Evolutionary conservation across 164 flowering plant genomes (phyloP).

Genomic region (Vitis rupestris): DNA sequence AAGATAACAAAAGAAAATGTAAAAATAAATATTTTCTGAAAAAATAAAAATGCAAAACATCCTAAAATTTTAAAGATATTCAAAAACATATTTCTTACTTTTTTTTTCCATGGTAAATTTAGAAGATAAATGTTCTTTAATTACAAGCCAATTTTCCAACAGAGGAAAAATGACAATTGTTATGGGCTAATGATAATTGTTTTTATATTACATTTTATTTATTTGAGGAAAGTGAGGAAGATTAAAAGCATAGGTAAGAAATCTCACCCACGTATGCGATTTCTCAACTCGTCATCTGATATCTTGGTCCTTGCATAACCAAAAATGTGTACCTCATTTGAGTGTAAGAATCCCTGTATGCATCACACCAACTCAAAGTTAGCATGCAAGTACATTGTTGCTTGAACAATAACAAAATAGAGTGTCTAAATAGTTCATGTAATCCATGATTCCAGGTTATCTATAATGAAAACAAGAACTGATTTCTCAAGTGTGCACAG

Average conservation of each 20-base stretch:
- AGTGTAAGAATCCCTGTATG: conserved; percentile 70
- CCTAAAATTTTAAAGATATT: too few relatives aligned
- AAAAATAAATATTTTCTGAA: not conserved
- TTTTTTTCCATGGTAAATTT: too few relatives aligned
- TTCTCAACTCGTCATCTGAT: conserved; percentile 71
- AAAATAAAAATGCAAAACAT: too few relatives aligned
- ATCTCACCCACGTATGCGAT: conserved; percentile 78
- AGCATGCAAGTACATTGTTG: not conserved
- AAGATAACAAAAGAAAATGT: not conserved
- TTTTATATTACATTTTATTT: not conserved
- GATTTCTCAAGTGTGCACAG: too few relatives aligned
- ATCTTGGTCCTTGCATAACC: conserved; percentile 94
- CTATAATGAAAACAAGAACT: too few relatives aligned
- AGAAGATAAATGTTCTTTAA: too few relatives aligned
- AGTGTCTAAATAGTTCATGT: too few relatives aligned
- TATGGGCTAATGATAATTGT: not conserved
- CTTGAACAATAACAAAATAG: too few relatives aligned
- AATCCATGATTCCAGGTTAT: too few relatives aligned
- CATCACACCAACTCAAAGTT: conserved; percentile 8
- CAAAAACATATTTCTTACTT: too few relatives aligned
- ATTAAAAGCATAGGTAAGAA: conserved; percentile 1
- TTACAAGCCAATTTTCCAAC: too few relatives aligned
- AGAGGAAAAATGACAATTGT: not conserved
- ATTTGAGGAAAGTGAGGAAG: not conserved
- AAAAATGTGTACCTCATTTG: conserved; percentile 85